Percentiles rank a stretch among this genome's conserved stretches.
These are phyloP conservation scores for Domatiomyces catenatus DNA, from an alignment of 2,329 filamentous ascomycete species.

Conservation along the genomic window DNA sequence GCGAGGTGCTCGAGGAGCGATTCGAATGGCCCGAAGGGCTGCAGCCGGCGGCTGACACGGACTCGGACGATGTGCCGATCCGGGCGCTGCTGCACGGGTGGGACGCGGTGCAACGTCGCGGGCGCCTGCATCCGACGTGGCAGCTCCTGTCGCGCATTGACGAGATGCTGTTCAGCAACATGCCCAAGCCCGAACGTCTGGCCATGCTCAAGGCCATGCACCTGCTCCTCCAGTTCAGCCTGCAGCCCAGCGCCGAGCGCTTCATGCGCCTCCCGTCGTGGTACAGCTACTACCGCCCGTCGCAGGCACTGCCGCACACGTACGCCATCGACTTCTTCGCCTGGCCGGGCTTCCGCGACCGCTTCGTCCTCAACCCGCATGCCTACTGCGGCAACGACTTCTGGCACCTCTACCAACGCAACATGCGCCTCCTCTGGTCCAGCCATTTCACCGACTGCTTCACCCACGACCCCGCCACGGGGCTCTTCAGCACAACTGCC, in stretches of 20 bases:
- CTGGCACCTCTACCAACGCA: constrained; percentile 10
- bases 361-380: constrained; percentile 15
- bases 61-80: constrained; percentile 6
- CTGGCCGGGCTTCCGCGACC: constrained; percentile 16
- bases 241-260: constrained; percentile 9
- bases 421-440: constrained; percentile 12
- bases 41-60: neutral
- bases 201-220: constrained; percentile 14
- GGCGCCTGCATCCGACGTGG: constrained; percentile 13
- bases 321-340: constrained; percentile 16
- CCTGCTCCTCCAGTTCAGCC: constrained; percentile 13
- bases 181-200: constrained; percentile 11
- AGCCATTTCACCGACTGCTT: constrained; percentile 17
- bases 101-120: constrained; percentile 13
- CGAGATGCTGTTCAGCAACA: constrained; percentile 9
- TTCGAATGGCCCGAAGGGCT: constrained; percentile 10
- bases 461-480: constrained; percentile 11
- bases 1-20: constrained; percentile 9
- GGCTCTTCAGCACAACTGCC: constrained; percentile 14
- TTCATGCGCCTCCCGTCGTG: constrained; percentile 13
- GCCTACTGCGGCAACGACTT: constrained; percentile 15
- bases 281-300: constrained; percentile 11
- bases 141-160: constrained; percentile 14
- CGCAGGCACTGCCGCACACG: constrained; percentile 13
- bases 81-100: constrained; percentile 14